Conservation (phyloP, 2,329 filamentous ascomycete species). For the Sphaerulina vaccinii region DNA sequence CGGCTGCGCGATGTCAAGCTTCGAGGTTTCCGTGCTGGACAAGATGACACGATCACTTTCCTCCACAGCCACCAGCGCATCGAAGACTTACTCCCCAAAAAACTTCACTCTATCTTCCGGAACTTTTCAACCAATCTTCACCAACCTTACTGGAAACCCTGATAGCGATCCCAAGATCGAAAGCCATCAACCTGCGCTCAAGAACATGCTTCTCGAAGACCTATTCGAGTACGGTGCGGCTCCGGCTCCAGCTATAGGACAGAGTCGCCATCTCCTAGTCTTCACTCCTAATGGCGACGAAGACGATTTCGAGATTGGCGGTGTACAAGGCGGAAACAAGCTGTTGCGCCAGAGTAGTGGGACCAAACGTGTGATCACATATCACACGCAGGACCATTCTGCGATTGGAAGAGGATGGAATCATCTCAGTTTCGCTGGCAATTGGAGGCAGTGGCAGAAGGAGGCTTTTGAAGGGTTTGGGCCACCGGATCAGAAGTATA, state of each 20-base stretch:
- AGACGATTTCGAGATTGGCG: slow-evolving; percentile 4
- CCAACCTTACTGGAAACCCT: slow-evolving; percentile 1
- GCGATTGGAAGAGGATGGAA: not conserved
- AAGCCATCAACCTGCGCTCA: not conserved
- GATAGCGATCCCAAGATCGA: not conserved
- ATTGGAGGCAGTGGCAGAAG: no score
- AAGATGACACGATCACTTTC: slow-evolving; percentile 2
- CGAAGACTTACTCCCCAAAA: slow-evolving; percentile 2
- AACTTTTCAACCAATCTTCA: slow-evolving; percentile 1
- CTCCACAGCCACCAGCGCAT: slow-evolving; percentile 1
- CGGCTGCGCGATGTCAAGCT: slow-evolving; percentile 1
- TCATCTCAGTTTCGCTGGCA: no score
- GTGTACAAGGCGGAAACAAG: not conserved
- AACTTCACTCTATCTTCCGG: slow-evolving; percentile 5
- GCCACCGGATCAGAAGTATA: no score
- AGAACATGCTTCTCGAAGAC: slow-evolving; percentile 6
- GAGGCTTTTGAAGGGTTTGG: no score
- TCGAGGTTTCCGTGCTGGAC: slow-evolving; percentile 8
- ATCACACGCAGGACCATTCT: slow-evolving; percentile 1
- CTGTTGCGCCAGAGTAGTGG: slow-evolving; percentile 2
- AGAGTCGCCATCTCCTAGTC: not conserved
- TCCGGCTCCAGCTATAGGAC: not conserved
- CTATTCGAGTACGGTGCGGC: slow-evolving; percentile 1
- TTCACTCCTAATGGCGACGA: not conserved
- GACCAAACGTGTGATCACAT: slow-evolving; percentile 4